Percentiles rank a stretch among this genome's conserved stretches.
These are phyloP conservation scores for Plasmodium vinckei DNA, from an alignment of 169 alveolate genomes.

Conservation along the genomic window DNA sequence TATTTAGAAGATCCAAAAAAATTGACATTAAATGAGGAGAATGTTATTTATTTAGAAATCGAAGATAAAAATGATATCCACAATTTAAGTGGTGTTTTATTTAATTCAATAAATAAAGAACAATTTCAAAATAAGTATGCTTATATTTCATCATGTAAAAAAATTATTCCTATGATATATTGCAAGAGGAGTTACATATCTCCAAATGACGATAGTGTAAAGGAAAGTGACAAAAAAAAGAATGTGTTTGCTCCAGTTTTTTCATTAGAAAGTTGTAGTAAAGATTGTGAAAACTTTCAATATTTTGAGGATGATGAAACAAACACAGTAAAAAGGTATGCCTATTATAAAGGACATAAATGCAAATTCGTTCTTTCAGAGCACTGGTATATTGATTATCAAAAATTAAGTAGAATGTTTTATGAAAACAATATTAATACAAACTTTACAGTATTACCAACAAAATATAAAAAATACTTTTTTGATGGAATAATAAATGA, in stretches of 20 bases:
- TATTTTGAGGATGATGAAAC: neutral
- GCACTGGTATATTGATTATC: slow-evolving; percentile 29
- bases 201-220: neutral
- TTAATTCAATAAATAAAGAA: slow-evolving; percentile 22
- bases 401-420: slow-evolving; percentile 12
- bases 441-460: slow-evolving; percentile 18
- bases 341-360: slow-evolving; percentile 34
- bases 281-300: neutral
- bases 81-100: slow-evolving; percentile 14
- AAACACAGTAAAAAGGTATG: neutral
- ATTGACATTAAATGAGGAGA: neutral
- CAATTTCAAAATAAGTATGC: slow-evolving; percentile 32
- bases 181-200: neutral
- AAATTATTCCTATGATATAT: slow-evolving; percentile 21
- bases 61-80: slow-evolving; percentile 9
- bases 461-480: slow-evolving; percentile 25
- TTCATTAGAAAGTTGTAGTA: no score
- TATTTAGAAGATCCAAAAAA: neutral
- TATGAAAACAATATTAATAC: neutral
- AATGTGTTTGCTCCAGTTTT: slow-evolving; percentile 40
- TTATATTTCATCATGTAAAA: slow-evolving; percentile 11
- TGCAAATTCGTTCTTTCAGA: slow-evolving; percentile 19
- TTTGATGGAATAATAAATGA: neutral
- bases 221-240: neutral
- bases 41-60: slow-evolving; percentile 4